Conservation (phyloP, 192 early-diverging fungal species). For the Spizellomyces sp. region DNA sequence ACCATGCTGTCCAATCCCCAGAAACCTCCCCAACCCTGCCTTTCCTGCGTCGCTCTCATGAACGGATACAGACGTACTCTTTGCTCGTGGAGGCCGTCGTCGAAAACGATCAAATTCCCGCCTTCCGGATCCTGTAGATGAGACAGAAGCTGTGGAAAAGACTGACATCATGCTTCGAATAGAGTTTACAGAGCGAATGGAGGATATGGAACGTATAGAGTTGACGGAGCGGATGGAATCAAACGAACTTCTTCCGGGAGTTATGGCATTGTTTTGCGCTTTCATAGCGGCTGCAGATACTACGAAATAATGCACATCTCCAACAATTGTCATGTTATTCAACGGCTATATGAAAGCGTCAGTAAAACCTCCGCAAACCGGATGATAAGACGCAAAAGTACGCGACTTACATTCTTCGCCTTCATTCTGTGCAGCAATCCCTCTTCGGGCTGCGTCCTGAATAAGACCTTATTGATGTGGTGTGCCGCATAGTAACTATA, state of each 20-base stretch:
- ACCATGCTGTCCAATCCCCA: conserved; percentile 19
- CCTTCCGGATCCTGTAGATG: conserved; percentile 12
- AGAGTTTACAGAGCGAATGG: conserved; percentile 24
- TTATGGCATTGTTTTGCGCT: neutral
- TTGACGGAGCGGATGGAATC: conserved; percentile 6
- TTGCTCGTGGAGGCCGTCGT: conserved; percentile 14
- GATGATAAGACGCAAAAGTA: neutral
- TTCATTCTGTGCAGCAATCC: conserved; percentile 75
- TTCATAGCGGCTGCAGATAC: conserved; percentile 32
- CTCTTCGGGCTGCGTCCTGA: conserved; percentile 74
- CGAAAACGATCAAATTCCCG: conserved; percentile 32
- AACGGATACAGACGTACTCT: neutral
- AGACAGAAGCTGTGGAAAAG: conserved; percentile 26
- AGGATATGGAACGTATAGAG: conserved; percentile 18
- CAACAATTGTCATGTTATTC: conserved; percentile 74
- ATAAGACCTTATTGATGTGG: conserved; percentile 74
- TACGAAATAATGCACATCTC: conserved; percentile 68
- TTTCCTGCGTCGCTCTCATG: conserved; percentile 13
- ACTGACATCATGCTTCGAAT: conserved; percentile 34
- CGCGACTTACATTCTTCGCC: conserved; percentile 67
- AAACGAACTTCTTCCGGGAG: neutral
- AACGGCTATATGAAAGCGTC: conserved; percentile 53
- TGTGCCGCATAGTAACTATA: conserved; percentile 73
- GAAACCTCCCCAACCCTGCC: conserved; percentile 14
- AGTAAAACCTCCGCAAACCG: conserved; percentile 2